phyloP scores from a whole-genome alignment of 495 filamentous ascomycete species.

The Aspergillus hancockii region DNA sequence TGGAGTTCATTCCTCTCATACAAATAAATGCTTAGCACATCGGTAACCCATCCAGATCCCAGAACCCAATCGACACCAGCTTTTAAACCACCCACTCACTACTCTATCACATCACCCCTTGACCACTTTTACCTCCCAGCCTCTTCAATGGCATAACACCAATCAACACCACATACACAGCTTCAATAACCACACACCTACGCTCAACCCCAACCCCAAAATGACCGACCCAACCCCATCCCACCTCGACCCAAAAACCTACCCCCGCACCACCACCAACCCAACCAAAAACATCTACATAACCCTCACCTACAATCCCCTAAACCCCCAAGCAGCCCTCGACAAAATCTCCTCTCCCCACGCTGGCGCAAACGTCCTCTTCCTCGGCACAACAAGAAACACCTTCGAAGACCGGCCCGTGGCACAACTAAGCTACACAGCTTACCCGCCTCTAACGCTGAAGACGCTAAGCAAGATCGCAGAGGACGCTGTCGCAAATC shows the following conservation, averaged over 20 bases:
- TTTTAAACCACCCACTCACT: too few species aligned
- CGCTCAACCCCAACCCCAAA: conserved; percentile 4
- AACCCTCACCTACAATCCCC: conserved; percentile 57
- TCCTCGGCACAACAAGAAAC: conserved; percentile 86
- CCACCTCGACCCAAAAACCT: conserved; percentile 42
- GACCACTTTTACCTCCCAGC: not conserved
- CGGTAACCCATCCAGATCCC: too few species aligned
- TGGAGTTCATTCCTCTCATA: not conserved
- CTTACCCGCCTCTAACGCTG: conserved; percentile 77
- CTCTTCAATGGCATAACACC: too few species aligned
- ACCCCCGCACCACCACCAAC: conserved; percentile 38
- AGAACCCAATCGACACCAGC: too few species aligned
- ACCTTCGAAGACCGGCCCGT: conserved; percentile 77
- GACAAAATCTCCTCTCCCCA: conserved; percentile 70
- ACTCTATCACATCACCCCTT: not conserved
- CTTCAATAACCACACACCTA: not conserved
- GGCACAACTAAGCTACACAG: conserved; percentile 73
- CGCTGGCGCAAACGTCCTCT: conserved; percentile 87
- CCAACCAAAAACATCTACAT: conserved; percentile 40
- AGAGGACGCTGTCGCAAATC: conserved; percentile 52
- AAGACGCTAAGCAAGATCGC: conserved; percentile 74
- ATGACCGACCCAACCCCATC: conserved; percentile 28
- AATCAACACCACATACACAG: too few species aligned
- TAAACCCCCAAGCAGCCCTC: conserved; percentile 62
- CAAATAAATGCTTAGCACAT: not conserved